Evolutionary conservation across 2,329 filamentous ascomycete species (phyloP), one percentile per base, ranked within the genome.

Genomic region (Pyricularia pennisetigena): DNA sequence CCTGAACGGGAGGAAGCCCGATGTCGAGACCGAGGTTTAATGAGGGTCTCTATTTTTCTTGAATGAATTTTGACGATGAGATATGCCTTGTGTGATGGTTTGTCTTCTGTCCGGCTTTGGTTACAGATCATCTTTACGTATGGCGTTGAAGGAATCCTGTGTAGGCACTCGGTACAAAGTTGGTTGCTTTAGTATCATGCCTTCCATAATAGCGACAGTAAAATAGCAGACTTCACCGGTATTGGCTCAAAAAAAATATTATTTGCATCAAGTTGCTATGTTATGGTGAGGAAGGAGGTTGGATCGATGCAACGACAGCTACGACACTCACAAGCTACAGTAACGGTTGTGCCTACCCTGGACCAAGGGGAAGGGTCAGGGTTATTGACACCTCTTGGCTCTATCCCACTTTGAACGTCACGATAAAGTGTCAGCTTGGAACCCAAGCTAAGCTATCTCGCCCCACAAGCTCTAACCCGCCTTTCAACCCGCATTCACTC

Each of bases 1-100:
- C 41, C 78, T 98, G 75, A 88, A 88, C 59, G 94, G 94, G 0
- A 84, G 94, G 70, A 90, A 94, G 78, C 94, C 94, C 3, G 92
- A 93, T 76, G 88, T 97, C 54, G 94, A 97, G 84, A 96, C 92
- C 0, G 90, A 93, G 76, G 81, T 86, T 14, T 86, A 74, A 76
- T 54, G 41, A 54, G 6, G 41, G 41, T 2, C 6, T 20, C 41
- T 54, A 5, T 32, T 54, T 32, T 8, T n/a, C 20, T n/a, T n/a
- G 10, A 8, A 54, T 9, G 41, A 54, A 9, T 20, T 5, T 54
- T 54, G 41, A 54, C 8, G 16, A n/a, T 49, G 14, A 54, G 20
- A 54, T 54, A n/a, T 7, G 41, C 20, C n/a, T 54, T 54, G 6
- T 20, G 41, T 7, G 20, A 41, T 41, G 41, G 41, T 54, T n/a